phyloP scores from a whole-genome alignment of 768 basidiomycete genomes.

The Rhodosporidiobolus odoratus region DNA sequence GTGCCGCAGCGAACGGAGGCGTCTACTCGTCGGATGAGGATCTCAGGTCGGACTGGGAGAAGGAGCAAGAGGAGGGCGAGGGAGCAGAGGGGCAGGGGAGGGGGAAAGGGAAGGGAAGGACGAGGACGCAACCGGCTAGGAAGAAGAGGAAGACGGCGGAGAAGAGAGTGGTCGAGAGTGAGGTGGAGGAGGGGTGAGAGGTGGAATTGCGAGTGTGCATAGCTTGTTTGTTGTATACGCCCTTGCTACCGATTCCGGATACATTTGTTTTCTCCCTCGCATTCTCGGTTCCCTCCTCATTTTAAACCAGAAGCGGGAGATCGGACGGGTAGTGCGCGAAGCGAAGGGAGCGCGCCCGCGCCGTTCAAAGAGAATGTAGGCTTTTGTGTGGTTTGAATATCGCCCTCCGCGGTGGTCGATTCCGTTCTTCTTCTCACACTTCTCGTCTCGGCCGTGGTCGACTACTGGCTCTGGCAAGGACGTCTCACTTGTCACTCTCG shows the following conservation, averaged over 20 bases:
- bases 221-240: not conserved
- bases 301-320: too few relatives aligned
- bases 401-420: too few relatives aligned
- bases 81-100: not conserved
- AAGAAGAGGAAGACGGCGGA: slow-evolving; percentile 5
- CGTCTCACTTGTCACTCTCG: too few relatives aligned
- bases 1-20: slow-evolving; percentile 21
- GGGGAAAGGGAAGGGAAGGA: not conserved
- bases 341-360: too few relatives aligned
- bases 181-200: not conserved
- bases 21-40: slow-evolving; percentile 26
- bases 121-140: not conserved
- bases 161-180: not conserved
- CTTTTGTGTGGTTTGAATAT: too few relatives aligned
- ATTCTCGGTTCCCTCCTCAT: too few relatives aligned
- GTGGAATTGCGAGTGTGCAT: not conserved
- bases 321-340: too few relatives aligned
- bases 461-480: too few relatives aligned
- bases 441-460: too few relatives aligned
- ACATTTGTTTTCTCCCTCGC: not conserved
- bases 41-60: too few relatives aligned
- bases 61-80: not conserved
- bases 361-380: too few relatives aligned
- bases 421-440: too few relatives aligned
- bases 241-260: not conserved